phyloP scores from a whole-genome alignment of 192 early-diverging fungal species.

The Umbelopsis isabellina region DNA sequence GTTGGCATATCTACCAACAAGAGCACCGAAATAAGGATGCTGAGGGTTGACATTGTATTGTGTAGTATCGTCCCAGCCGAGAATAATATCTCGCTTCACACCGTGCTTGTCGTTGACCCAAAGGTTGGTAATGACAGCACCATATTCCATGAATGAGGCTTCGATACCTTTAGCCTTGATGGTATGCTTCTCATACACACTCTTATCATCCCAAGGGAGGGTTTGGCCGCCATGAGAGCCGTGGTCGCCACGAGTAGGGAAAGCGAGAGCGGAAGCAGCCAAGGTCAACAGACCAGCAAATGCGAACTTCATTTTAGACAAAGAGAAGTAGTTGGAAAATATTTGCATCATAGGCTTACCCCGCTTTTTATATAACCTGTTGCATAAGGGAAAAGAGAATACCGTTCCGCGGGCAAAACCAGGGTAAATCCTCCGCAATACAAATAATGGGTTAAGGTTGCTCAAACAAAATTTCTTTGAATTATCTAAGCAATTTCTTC shows the following conservation, averaged over 20 bases:
- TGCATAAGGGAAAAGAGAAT: background rate
- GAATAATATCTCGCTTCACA: conserved; percentile 2
- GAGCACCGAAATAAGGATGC: conserved; percentile 21
- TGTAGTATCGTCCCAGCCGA: conserved; percentile 19
- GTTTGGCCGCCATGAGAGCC: background rate
- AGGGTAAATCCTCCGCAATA: background rate
- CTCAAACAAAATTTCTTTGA: background rate
- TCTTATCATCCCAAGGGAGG: conserved; percentile 17
- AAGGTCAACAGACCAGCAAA: conserved; percentile 18
- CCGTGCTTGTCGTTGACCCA: conserved; percentile 16
- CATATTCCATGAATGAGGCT: conserved; percentile 14
- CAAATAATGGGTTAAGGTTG: background rate
- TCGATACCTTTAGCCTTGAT: conserved; percentile 20
- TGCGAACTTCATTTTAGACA: conserved; percentile 3
- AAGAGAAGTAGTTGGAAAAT: background rate
- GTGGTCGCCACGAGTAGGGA: background rate
- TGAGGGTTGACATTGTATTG: conserved; percentile 7
- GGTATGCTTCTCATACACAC: conserved; percentile 17
- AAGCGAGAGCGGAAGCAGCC: background rate
- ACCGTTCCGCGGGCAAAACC: conserved; percentile 7
- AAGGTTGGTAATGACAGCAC: conserved; percentile 20
- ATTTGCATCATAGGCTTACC: no score
- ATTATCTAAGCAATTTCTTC: conserved; percentile 19
- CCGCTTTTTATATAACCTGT: background rate
- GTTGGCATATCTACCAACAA: conserved; percentile 22